Percentiles rank a stretch among this genome's conserved stretches.
Conservation (phyloP, 371 early-diverging fungal genomes). For the Lichtheimia ramosa region DNA sequence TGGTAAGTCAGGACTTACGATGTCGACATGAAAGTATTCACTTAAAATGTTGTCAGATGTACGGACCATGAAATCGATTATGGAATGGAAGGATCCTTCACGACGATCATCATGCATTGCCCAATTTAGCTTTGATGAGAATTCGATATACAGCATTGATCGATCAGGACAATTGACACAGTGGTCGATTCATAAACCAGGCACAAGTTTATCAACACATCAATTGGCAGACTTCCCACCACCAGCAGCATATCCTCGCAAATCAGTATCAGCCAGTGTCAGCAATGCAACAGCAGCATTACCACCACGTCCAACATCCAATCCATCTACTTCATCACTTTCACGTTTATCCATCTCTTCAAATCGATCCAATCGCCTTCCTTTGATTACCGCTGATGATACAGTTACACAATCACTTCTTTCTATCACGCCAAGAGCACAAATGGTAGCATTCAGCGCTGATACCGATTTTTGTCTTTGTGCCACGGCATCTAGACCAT, state of each 20-base stretch:
- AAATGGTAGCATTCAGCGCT: conserved; percentile 48
- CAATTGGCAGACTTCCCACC: conserved; percentile 47
- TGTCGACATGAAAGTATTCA: no score
- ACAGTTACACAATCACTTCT: conserved; percentile 36
- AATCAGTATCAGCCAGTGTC: conserved; percentile 8
- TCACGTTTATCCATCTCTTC: conserved; percentile 28
- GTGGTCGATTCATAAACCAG: conserved; percentile 61
- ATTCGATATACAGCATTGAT: conserved; percentile 58
- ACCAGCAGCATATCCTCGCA: conserved; percentile 17
- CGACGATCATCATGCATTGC: conserved; percentile 49
- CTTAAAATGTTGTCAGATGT: conserved; percentile 35
- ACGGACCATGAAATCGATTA: conserved; percentile 56
- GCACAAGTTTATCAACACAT: conserved; percentile 27
- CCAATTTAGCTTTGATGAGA: conserved; percentile 71
- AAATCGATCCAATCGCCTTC: conserved; percentile 21
- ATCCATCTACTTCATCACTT: conserved; percentile 26
- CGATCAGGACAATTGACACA: conserved; percentile 48
- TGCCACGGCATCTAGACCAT: conserved; percentile 21
- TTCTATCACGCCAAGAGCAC: conserved; percentile 35
- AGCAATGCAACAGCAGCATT: conserved; percentile 4
- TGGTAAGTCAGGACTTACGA: conserved; percentile 30
- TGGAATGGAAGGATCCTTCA: conserved; percentile 55
- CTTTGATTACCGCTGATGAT: conserved; percentile 25
- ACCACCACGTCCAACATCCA: conserved; percentile 22
- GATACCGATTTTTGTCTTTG: conserved; percentile 49